Evolutionary conservation across 371 early-diverging fungal species (phyloP), one percentile per base, ranked within the genome.

Genomic region (Lichtheimia ramosa): DNA sequence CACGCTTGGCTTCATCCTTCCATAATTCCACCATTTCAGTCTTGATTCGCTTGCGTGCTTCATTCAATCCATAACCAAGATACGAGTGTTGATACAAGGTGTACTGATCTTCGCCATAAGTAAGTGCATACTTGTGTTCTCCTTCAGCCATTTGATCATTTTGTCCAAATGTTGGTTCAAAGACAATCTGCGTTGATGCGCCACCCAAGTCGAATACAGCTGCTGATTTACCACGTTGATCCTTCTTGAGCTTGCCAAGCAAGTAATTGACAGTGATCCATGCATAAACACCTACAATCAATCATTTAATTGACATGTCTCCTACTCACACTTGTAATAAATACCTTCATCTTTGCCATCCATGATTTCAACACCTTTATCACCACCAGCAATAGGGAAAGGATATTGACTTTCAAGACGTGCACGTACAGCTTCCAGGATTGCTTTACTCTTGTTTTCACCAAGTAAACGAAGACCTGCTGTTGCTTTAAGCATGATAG

Each of bases 261-360:
- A 98, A 77, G 65, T 92, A 97, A 69, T 98, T 98, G 49, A 97
- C 94, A 0, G 97, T 97, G 56, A 98, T 92, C 98, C 98, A 98
- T n/a, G 97, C 97, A 79, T 84, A 98, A 6, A 97, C 91, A 43
- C 96, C 88, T 88, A 43, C 16, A 59, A 21, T 20, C 3, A n/a
- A 28, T 51, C 25, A 59, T 52, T 23, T 15, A 13, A 48, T 24
- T 21, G n/a, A 46, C 6, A 34, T 34, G 1, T 34, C 34, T 1
- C 34, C 6, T 34, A 10, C 2, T 8, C 0, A 1, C 0, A 34
- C 10, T 34, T 23, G 24, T 16, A 18, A 24, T 27, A 23, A 46
- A 46, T 71, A 79, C 84, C 98, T 84, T 98, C 99, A 70, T 97
- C 94, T 51, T 77, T 83, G 12, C 99, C 99, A 39, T 93, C 93